Percentiles rank a stretch among this genome's conserved stretches.
These are phyloP conservation scores for Coprinellus aureogranulatus DNA, from an alignment of 768 basidiomycete species.

Conservation along the genomic window DNA sequence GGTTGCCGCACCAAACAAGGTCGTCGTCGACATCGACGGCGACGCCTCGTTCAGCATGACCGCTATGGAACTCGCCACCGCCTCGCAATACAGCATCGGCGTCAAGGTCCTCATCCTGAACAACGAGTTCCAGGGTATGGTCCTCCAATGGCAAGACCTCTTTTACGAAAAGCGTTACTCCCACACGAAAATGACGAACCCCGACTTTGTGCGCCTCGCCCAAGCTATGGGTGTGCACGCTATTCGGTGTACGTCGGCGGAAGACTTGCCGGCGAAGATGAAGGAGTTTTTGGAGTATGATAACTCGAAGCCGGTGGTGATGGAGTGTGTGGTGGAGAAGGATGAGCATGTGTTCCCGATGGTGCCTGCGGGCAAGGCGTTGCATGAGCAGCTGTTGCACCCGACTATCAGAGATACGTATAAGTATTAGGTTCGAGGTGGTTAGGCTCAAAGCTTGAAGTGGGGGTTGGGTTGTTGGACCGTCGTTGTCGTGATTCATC, in stretches of 20 bases:
- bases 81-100: constrained; percentile 86
- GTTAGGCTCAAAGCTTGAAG: too few species aligned
- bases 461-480: too few species aligned
- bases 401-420: not conserved
- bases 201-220: constrained; percentile 89
- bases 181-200: constrained; percentile 93
- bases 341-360: constrained; percentile 91
- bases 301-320: constrained; percentile 75
- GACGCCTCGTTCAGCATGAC: constrained; percentile 99
- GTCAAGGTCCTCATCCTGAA: constrained; percentile 92
- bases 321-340: constrained; percentile 86
- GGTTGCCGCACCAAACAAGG: constrained; percentile 90
- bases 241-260: constrained; percentile 65
- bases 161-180: constrained; percentile 98
- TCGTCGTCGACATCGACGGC: constrained; percentile 93
- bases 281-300: constrained; percentile 98
- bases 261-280: constrained; percentile 92
- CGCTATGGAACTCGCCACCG: constrained; percentile 97
- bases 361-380: constrained; percentile 41
- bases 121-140: constrained; percentile 99
- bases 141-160: constrained; percentile 98
- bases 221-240: constrained; percentile 91
- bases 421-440: too few species aligned
- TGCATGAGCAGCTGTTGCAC: not conserved
- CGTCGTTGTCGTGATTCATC: too few species aligned